Conservation (phyloP, 2,329 filamentous ascomycete species). For the Leptographium radiaticola region DNA sequence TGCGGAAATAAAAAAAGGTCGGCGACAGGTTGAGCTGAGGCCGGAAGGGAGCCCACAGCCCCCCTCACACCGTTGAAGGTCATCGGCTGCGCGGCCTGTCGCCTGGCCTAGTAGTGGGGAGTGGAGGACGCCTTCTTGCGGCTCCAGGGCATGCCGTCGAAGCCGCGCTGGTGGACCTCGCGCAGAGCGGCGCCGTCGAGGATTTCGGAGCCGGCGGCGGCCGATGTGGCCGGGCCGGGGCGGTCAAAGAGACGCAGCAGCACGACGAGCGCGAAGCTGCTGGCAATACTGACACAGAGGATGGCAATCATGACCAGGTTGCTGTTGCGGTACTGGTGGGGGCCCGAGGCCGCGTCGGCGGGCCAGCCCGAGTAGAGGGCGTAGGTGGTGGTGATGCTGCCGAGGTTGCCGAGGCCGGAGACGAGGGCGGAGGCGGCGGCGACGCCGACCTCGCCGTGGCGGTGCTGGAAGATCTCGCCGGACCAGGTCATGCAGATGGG, state of each 20-base stretch:
- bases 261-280: slow-evolving; percentile 54
- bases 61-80: background rate
- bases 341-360: slow-evolving; percentile 55
- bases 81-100: too few relatives aligned
- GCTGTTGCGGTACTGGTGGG: slow-evolving; percentile 64
- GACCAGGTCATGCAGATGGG: slow-evolving; percentile 94
- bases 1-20: background rate
- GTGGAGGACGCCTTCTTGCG: too few relatives aligned
- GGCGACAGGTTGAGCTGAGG: background rate
- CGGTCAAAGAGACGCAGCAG: slow-evolving; percentile 48
- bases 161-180: slow-evolving; percentile 45
- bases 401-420: slow-evolving; percentile 75
- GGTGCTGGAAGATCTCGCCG: slow-evolving; percentile 76
- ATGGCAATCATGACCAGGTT: slow-evolving; percentile 86
- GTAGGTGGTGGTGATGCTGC: slow-evolving; percentile 78
- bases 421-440: slow-evolving; percentile 77
- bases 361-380: slow-evolving; percentile 82
- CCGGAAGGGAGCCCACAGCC: too few relatives aligned
- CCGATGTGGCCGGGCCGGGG: too few relatives aligned
- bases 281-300: slow-evolving; percentile 61
- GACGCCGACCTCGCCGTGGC: slow-evolving; percentile 83
- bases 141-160: slow-evolving; percentile 25
- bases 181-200: slow-evolving; percentile 49
- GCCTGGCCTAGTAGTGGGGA: too few relatives aligned
- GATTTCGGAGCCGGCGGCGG: slow-evolving; percentile 27